Evolutionary conservation across 495 filamentous ascomycete species (phyloP), one percentile per base, ranked within the genome.

Genomic region (Usnea hakonensis): DNA sequence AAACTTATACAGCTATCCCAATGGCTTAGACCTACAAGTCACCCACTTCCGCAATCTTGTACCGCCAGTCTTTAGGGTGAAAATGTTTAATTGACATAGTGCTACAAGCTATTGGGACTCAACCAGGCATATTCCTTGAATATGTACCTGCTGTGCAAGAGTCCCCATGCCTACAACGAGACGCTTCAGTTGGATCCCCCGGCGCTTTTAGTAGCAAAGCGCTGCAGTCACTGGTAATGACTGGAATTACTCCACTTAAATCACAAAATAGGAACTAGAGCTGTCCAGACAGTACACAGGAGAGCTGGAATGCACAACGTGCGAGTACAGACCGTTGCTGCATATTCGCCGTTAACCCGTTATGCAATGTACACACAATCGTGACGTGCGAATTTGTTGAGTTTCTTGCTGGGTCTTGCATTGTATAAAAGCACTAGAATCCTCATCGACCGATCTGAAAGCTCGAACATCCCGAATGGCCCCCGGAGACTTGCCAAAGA

Each of bases 381-480:
- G n/a, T n/a, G n/a, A n/a, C n/a, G n/a, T n/a, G n/a, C n/a, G 9
- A 17, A 30, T 14, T 50, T 5, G 46, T 14, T 16, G 23, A 28
- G 23, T 14, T 14, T 50, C 3, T 30, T 23, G 13, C 46, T 17
- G 2, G 9, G 1, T 50, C 26, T 50, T 50, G 13, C 21, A 30
- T 16, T 50, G 23, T 50, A 50, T 50, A 50, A 50, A 50, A 26
- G 11, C 46, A 8, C 46, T 50, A 6, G 23, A 30, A 30, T 30
- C 19, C 46, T 50, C 46, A 50, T 50, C 46, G 46, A 50, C 46
- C 46, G 46, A 50, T 50, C 46, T 50, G 26, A 48, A 48, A 2
- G 28, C 4, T 30, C 46, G 23, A 50, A 0, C 17, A 17, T 28
- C 1, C 17, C 17, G 10, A 11, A 30, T 50, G 10, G 46, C 23